These are phyloP conservation scores for Funneliformis caledonium DNA, from an alignment of 371 early-diverging fungal species.

Conservation along the genomic window DNA sequence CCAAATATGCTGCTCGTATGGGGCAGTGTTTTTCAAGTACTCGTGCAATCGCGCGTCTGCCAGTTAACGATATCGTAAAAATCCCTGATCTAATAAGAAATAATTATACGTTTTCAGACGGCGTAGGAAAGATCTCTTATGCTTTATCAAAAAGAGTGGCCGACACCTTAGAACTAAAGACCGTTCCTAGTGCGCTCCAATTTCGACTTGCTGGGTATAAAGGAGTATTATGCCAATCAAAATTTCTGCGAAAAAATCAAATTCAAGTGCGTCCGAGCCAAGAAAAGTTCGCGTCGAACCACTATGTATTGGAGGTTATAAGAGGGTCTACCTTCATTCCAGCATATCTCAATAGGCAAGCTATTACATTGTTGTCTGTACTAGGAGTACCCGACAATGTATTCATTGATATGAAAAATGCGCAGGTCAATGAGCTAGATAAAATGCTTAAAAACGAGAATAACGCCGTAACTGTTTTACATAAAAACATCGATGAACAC, in stretches of 20 bases:
- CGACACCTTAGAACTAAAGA: slow-evolving; percentile 52
- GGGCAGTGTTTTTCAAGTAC: slow-evolving; percentile 82
- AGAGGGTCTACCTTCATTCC: slow-evolving; percentile 60
- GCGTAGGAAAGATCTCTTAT: slow-evolving; percentile 74
- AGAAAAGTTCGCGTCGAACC: slow-evolving; percentile 68
- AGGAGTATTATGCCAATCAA: slow-evolving; percentile 53
- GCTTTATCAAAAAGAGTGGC: slow-evolving; percentile 59
- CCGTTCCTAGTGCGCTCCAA: slow-evolving; percentile 75
- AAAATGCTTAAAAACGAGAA: slow-evolving; percentile 51
- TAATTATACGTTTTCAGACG: slow-evolving; percentile 80
- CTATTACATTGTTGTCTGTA: slow-evolving; percentile 67
- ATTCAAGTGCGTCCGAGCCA: slow-evolving; percentile 71
- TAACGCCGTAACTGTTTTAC: slow-evolving; percentile 56
- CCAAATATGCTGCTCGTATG: slow-evolving; percentile 78
- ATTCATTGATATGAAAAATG: slow-evolving; percentile 57
- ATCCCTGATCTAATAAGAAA: slow-evolving; percentile 64
- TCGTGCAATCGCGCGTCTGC: slow-evolving; percentile 53
- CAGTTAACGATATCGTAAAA: slow-evolving; percentile 49
- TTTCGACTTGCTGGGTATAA: slow-evolving; percentile 87
- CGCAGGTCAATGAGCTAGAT: slow-evolving; percentile 56
- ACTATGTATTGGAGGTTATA: slow-evolving; percentile 68
- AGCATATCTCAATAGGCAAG: slow-evolving; percentile 76
- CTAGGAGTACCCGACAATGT: slow-evolving; percentile 67
- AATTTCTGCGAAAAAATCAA: slow-evolving; percentile 21
- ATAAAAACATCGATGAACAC: slow-evolving; percentile 59